Conservation (phyloP, 148 eudicot genomes). For the Suaeda aralocaspica region DNA sequence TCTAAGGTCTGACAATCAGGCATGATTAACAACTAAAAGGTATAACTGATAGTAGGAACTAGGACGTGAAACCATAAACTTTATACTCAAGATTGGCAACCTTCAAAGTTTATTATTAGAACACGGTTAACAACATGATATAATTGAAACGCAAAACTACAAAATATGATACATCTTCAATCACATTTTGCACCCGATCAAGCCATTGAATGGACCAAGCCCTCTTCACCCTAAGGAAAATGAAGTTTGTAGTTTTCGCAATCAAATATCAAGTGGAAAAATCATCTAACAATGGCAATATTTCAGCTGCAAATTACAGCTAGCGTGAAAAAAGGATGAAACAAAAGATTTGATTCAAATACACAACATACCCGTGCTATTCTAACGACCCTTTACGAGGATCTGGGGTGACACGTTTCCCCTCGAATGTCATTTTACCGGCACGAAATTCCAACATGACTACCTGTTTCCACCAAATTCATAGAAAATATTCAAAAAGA, state of each 20-base stretch:
- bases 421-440: slow-evolving; percentile 87
- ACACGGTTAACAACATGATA: not conserved
- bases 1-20: not conserved
- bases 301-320: not conserved
- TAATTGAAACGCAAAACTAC: not conserved
- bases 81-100: no score
- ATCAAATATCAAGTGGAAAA: not conserved
- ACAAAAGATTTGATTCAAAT: not conserved
- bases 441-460: slow-evolving; percentile 81
- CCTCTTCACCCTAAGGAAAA: slow-evolving; percentile 75
- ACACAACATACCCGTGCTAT: slow-evolving; percentile 62
- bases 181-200: slow-evolving; percentile 57
- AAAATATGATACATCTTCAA: slow-evolving; percentile 89
- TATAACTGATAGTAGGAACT: not conserved
- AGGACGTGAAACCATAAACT: not conserved
- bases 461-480: slow-evolving; percentile 39
- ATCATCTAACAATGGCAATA: not conserved
- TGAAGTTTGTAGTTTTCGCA: not conserved
- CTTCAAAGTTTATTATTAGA: not conserved
- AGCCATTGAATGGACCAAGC: slow-evolving; percentile 90
- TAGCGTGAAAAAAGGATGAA: not conserved
- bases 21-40: not conserved
- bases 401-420: slow-evolving; percentile 82
- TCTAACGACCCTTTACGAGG: slow-evolving; percentile 86
- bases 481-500: not conserved